Conservation (phyloP, 352 stramenopile species). For the Nothophytophthora sp. region DNA sequence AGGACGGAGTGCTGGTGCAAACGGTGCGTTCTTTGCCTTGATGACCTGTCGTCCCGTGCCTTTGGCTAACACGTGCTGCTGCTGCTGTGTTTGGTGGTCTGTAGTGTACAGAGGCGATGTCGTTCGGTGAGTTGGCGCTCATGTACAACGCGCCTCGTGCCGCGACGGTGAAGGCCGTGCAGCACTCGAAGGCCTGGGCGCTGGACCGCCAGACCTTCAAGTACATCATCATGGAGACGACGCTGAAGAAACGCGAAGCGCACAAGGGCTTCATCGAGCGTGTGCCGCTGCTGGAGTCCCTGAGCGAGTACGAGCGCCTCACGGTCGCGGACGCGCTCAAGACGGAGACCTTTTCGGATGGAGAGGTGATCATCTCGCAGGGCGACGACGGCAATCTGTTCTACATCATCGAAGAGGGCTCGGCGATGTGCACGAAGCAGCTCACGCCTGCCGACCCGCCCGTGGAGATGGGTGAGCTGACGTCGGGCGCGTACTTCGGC, state of each 20-base stretch:
- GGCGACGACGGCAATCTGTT: conserved; percentile 90
- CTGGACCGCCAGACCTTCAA: conserved; percentile 91
- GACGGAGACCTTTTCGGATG: conserved; percentile 81
- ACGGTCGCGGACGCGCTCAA: conserved; percentile 88
- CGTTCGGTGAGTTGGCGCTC: conserved; percentile 97
- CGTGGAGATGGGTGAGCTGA: conserved; percentile 88
- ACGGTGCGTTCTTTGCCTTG: conserved; percentile 42
- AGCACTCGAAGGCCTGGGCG: conserved; percentile 93
- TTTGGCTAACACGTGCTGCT: too few species aligned
- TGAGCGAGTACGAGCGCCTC: conserved; percentile 90
- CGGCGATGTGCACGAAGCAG: conserved; percentile 83
- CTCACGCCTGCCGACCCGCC: conserved; percentile 67
- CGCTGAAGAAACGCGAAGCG: conserved; percentile 86
- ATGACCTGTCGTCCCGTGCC: neutral
- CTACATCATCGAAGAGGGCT: conserved; percentile 91
- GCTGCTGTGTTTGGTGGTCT: conserved; percentile 1
- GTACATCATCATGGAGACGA: conserved; percentile 92
- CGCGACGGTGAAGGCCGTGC: conserved; percentile 92
- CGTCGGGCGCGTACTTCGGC: conserved; percentile 94
- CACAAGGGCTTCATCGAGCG: conserved; percentile 90
- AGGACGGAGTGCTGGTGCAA: conserved; percentile 86
- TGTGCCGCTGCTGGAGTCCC: conserved; percentile 89
- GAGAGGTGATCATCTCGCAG: conserved; percentile 91
- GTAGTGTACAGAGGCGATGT: conserved; percentile 84
- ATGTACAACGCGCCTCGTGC: conserved; percentile 97